These are phyloP conservation scores for Clonostachys sp. DNA, from an alignment of 2,329 filamentous ascomycete species.

Conservation along the genomic window DNA sequence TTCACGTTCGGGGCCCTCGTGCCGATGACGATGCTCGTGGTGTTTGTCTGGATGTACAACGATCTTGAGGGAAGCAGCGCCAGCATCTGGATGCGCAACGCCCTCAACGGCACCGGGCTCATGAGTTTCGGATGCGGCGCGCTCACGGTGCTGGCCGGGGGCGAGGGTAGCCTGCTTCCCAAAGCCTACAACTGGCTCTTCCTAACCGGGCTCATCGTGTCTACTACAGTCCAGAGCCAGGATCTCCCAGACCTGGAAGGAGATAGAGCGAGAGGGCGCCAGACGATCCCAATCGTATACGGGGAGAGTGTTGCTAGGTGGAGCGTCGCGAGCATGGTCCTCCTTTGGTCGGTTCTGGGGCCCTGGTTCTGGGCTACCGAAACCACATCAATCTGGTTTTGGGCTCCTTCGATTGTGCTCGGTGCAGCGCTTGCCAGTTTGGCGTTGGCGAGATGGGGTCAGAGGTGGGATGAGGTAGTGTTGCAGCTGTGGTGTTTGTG, in stretches of 20 bases:
- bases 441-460: slow-evolving; percentile 7
- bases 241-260: slow-evolving; percentile 18
- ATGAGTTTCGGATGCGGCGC: slow-evolving; percentile 20
- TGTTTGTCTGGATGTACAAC: slow-evolving; percentile 20
- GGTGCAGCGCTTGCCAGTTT: slow-evolving; percentile 5
- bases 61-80: slow-evolving; percentile 16
- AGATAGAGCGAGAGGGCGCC: slow-evolving; percentile 14
- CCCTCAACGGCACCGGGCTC: slow-evolving; percentile 16
- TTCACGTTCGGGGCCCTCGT: slow-evolving; percentile 6
- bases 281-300: slow-evolving; percentile 16
- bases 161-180: slow-evolving; percentile 3
- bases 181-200: slow-evolving; percentile 11
- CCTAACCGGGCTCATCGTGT: slow-evolving; percentile 11
- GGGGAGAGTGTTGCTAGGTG: slow-evolving; percentile 11
- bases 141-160: slow-evolving; percentile 7
- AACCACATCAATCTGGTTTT: background rate
- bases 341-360: slow-evolving; percentile 8
- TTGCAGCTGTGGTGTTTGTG: slow-evolving; percentile 16
- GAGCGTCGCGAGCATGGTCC: slow-evolving; percentile 8
- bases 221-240: slow-evolving; percentile 18
- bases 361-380: slow-evolving; percentile 6
- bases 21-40: slow-evolving; percentile 13
- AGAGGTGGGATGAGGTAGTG: slow-evolving; percentile 11
- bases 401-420: slow-evolving; percentile 3
- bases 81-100: slow-evolving; percentile 13